Base-by-base conservation (phyloP, 2,329 filamentous ascomycete species). In the Didymella exigua region DNA sequence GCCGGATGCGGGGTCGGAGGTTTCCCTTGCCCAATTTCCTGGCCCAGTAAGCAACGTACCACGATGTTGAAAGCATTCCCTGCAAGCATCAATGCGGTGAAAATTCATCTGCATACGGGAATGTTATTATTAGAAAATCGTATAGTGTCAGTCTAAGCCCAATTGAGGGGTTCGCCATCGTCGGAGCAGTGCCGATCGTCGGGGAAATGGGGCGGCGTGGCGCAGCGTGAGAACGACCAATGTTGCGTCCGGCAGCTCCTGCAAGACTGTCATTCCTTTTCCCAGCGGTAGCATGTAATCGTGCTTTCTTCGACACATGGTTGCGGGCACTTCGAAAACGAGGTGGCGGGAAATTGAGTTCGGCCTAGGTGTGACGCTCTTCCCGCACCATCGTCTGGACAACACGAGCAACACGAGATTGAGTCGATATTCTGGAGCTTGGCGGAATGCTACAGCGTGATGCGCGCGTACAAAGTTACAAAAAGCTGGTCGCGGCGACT, bases 201-300 rank as follows among this genome's bases (percentile, higher is more conserved):
- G 43, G 48, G 40, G 40, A 34, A 51, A 51, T 18, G 37, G 40
- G 40, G 33, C 31, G 19, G 26, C 1, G 48, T 38, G 40, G 33
- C 40, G 47, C 38, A 49, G 48, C n/a, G n/a, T 29, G 27, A 31
- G 36, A 38, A 5, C 11, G 45, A 42, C 42, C 37, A 11, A 21
- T n/a, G 11, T 8, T 49, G 38, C 29, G 10, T 18, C 23, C 33
- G 18, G 13, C 29, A 41, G 21, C 9, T 23, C 26, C 36, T 36
- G 9, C 18, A 18, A 19, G 33, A 1, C 19, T 16, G 2, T 19
- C 21, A n/a, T 49, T 33, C 19, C 18, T 26, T 18, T 21, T 16
- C 10, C 8, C 33, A 18, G 14, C 16, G 8, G 11, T 19, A 36
- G n/a, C n/a, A n/a, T n/a, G n/a, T n/a, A n/a, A n/a, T n/a, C n/a